A percentile compares a stretch with the other conserved stretches of the same genome.
These are phyloP conservation scores for Narthecium ossifragum DNA, from an alignment of 106 monocot species.

Conservation along the genomic window DNA sequence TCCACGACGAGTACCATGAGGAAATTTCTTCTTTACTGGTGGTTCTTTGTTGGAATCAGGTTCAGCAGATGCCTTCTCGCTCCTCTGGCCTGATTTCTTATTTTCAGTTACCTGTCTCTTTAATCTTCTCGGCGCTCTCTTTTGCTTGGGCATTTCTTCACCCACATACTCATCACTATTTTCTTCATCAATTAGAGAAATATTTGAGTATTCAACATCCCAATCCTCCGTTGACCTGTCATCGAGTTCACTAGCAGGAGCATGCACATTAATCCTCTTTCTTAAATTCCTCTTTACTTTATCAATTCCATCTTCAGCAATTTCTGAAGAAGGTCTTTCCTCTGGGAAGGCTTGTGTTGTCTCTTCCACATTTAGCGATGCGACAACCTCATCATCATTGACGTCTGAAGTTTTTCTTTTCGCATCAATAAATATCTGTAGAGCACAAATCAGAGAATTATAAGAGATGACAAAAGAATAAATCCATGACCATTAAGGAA, in stretches of 20 bases:
- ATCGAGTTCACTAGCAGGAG: neutral
- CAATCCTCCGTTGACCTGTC: slow-evolving; percentile 1
- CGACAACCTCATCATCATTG: neutral
- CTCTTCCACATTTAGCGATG: neutral
- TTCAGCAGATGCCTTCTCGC: slow-evolving; percentile 11
- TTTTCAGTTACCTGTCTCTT: slow-evolving; percentile 12
- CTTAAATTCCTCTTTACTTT: slow-evolving; percentile 19
- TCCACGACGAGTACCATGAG: slow-evolving; percentile 22
- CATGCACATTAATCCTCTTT: slow-evolving; percentile 1
- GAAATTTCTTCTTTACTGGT: slow-evolving; percentile 20
- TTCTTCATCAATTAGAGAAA: slow-evolving; percentile 10
- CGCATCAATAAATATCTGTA: neutral
- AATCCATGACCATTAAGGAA: slow-evolving; percentile 9
- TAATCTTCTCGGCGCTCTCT: slow-evolving; percentile 9
- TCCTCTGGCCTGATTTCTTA: slow-evolving; percentile 10
- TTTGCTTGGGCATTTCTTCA: slow-evolving; percentile 9
- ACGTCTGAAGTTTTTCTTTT: neutral
- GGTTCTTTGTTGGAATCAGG: slow-evolving; percentile 5
- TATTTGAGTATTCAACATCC: slow-evolving; percentile 4
- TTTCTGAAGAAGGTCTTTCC: neutral
- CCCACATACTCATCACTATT: slow-evolving; percentile 10
- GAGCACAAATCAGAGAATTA: neutral
- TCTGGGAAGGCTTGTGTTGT: too few species aligned
- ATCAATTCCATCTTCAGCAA: slow-evolving; percentile 8
- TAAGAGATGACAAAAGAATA: neutral